Base-by-base conservation (phyloP, 257 asterid genomes). In the Ophiorrhiza pumila region DNA sequence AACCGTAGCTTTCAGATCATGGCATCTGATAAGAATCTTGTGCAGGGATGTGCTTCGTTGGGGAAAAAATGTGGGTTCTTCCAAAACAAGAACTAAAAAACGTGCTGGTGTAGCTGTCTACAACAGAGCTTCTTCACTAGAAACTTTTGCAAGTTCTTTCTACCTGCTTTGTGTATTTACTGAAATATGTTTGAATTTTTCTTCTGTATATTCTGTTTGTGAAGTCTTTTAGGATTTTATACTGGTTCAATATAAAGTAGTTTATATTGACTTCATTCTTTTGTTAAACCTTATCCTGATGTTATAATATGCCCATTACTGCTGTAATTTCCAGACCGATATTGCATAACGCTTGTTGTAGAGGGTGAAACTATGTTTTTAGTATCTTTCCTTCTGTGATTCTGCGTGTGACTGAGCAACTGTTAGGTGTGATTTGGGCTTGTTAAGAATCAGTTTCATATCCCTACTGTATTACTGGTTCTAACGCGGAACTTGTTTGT, bases 101-200 rank as follows among this genome's bases (percentile, higher is more conserved):
- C 96, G 97, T 73, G 99, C 97, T 59, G 99, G 99, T 55, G 86
- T 83, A 55, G 99, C 99, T 79, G 96, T 91, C 77, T 94, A 94
- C 84, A 94, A 90, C 77, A 85, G 96, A 77, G 99, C 99, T 62
- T 91, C 99, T 65, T 94, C 97, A 58, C 84, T 94, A 56, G 99
- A 94, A 84, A 90, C 99, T 68, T 95, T 94, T 43, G 99, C 92
- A 63, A 86, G 88, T 80, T 77, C 64, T 73, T 81, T 80, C 39
- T 42, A 49, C 76, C 72, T 41, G 52, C 49, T 63, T 18, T 72
- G 59, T 37, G 7, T 20, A 72, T 63, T 56, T 29, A 31, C 9
- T 27, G 32, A 47, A 20, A 56, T 29, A 11, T 68, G 39, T 42
- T 63, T 17, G 17, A 32, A 20, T 59, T 23, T 59, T 27, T 15